Conservation (phyloP, 73 alveolate species). For the Paramecium biaurelia region DNA sequence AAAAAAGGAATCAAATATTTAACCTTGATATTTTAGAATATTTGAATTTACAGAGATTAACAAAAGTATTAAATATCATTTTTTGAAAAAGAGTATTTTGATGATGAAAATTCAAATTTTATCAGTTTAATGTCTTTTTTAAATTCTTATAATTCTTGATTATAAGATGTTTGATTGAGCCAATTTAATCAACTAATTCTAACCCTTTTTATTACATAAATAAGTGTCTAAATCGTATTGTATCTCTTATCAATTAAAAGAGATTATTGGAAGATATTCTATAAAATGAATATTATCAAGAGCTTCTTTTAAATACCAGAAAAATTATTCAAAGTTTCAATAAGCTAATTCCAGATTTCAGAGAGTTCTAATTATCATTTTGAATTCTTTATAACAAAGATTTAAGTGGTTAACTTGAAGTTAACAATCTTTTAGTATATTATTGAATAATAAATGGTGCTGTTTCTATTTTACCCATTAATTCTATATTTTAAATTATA, state of each 20-base stretch:
- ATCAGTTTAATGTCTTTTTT: neutral
- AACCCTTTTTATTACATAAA: neutral
- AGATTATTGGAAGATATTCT: neutral
- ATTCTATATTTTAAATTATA: neutral
- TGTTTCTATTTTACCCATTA: neutral
- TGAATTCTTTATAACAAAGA: neutral
- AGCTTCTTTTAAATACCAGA: neutral
- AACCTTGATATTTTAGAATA: neutral
- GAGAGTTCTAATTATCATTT: neutral
- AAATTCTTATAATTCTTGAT: neutral
- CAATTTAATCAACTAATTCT: neutral
- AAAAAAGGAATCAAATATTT: too few species aligned
- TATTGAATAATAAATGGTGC: neutral
- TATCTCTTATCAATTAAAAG: neutral
- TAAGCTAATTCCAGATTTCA: neutral
- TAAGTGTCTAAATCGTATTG: neutral
- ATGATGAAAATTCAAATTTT: neutral
- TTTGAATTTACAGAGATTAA: neutral
- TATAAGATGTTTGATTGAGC: neutral
- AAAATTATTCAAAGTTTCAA: neutral
- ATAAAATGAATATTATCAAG: neutral
- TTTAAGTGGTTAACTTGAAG: neutral
- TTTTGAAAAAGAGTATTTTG: neutral
- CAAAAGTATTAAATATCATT: neutral
- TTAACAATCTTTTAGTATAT: neutral